phyloP scores from a whole-genome alignment of 352 stramenopile species.

The Pythium brachiatum region DNA sequence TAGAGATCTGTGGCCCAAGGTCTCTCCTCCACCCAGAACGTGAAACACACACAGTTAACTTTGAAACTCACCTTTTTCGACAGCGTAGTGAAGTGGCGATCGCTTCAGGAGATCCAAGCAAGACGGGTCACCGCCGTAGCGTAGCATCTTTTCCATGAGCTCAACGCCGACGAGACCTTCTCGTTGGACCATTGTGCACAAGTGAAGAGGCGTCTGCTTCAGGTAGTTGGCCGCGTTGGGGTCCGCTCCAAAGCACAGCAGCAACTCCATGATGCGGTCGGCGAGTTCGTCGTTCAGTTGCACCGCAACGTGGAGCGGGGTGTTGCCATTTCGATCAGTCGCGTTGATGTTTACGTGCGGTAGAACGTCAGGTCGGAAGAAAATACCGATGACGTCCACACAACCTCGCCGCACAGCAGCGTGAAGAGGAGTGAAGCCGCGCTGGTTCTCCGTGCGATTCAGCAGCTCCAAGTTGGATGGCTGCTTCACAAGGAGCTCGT shows the following conservation, averaged over 20 bases:
- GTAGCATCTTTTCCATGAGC: constrained; percentile 62
- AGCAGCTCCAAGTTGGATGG: constrained; percentile 46
- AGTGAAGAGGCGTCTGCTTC: constrained; percentile 71
- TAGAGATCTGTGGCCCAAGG: no score
- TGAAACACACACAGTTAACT: no score
- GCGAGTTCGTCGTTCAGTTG: constrained; percentile 61
- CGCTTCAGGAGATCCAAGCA: constrained; percentile 71
- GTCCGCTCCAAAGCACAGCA: constrained; percentile 66
- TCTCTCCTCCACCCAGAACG: no score
- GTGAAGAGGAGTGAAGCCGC: constrained; percentile 61
- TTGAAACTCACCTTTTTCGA: constrained; percentile 64
- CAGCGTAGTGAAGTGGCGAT: constrained; percentile 70
- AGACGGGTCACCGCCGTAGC: constrained; percentile 49
- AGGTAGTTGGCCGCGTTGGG: constrained; percentile 62
- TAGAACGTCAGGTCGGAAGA: constrained; percentile 75
- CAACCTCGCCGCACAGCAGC: constrained; percentile 54
- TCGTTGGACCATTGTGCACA: constrained; percentile 70
- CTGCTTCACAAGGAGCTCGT: constrained; percentile 47
- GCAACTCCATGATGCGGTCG: constrained; percentile 62
- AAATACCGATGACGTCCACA: constrained; percentile 64
- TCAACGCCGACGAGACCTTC: constrained; percentile 36
- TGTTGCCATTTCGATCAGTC: constrained; percentile 69
- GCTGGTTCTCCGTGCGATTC: constrained; percentile 50
- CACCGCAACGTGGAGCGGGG: constrained; percentile 57
- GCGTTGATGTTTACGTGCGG: constrained; percentile 62